Evolutionary conservation across 202 grass and related monocot species (phyloP), one percentile per base, ranked within the genome.

Genomic region (Tripidium arundinaceum): DNA sequence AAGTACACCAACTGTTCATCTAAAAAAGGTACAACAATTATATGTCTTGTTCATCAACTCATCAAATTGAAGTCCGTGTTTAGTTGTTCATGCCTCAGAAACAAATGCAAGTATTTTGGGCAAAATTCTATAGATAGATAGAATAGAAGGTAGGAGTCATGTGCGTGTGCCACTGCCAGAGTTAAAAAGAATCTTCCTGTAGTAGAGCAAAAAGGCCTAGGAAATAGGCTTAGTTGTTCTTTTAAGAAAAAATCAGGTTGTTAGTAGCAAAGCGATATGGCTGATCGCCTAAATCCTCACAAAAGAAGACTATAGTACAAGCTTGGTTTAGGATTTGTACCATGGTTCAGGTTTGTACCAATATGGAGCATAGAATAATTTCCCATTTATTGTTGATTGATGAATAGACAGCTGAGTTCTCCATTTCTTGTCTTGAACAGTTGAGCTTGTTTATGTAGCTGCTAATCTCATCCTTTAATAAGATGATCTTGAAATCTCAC

Each of bases 1-100:
- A 58, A 83, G 58, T 46, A 66, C 43, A 73, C 31, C 66, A 72
- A 57, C 72, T 71, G 27, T 42, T 68, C 39, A 79, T 39, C 45
- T 27, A 18, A 68, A 68, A 67, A 68, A 29, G 55, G 34, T 18
- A 47, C 58, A 59, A 11, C 58, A 59, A 67, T 28, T 46, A 38
- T 57, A 22, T 39, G 19, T 4, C 45, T 16, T 59, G 39, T 61
- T 60, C 38, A 52, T 74, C 42, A 1, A 67, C 76, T 66, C 16
- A 14, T 59, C 16, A 34, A 71, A 52, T 26, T 70, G 16, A 31
- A 14, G 42, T 2, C 9, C 14, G 29, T 47, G 5, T 18, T 18
- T 55, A 55, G 50, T 21, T 79, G 68, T 10, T 79, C 36, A 33
- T 73, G 55, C 3, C 37, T 64, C 16, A 25, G 43, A 67, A 24